Base-by-base conservation (phyloP, 2,329 filamentous ascomycete genomes). In the Fusarium robinianum region DNA sequence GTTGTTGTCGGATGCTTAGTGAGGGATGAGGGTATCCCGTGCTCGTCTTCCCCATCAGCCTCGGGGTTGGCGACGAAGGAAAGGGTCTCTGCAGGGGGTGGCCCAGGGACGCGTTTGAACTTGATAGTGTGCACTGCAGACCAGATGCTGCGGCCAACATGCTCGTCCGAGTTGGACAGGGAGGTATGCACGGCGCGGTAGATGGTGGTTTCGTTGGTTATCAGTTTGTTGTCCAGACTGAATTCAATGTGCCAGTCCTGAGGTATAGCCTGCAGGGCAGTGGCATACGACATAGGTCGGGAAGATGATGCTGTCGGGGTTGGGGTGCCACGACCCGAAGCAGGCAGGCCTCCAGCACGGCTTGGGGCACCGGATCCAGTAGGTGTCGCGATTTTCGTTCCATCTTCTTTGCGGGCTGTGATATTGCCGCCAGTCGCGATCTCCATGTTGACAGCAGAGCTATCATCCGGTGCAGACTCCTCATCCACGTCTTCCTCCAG, bases 241-340 rank as follows among this genome's bases (percentile, higher is more conserved):
- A 99, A 99, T 63, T 97, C 89, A 49, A 99, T 90, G 62, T 99
- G 92, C 94, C 94, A 99, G 63, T 97, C 91, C 63, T 95, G 87
- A 2, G 91, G 89, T 0, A 82, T 75, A 10, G 88, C 76, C 57
- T 91, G 88, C 38, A 95, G 80, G 4, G 90, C 90, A 38, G 88
- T 87, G 16, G 90, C 86, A 66, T 96, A 96, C 0, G 90, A 90
- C 68, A 89, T 82, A 3, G 85, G 79, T 8, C 85, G 79, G 7
- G 83, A 78, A 8, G 84, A 78, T 11, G 84, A 73, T 0, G 81
- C 64, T 2, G 76, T 70, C 15, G 77, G 71, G 2, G 75, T 74
- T 5, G 77, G 71, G 5, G 75, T 71, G 50, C 66, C 69, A 48
- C 73, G 74, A 23, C 63, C 66, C 25, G 67, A 64, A 33, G 63